Percentiles rank a stretch among this genome's conserved stretches.
These are phyloP conservation scores for Rhododendron ferrugineum DNA, from an alignment of 148 eudicot species.

Conservation along the genomic window DNA sequence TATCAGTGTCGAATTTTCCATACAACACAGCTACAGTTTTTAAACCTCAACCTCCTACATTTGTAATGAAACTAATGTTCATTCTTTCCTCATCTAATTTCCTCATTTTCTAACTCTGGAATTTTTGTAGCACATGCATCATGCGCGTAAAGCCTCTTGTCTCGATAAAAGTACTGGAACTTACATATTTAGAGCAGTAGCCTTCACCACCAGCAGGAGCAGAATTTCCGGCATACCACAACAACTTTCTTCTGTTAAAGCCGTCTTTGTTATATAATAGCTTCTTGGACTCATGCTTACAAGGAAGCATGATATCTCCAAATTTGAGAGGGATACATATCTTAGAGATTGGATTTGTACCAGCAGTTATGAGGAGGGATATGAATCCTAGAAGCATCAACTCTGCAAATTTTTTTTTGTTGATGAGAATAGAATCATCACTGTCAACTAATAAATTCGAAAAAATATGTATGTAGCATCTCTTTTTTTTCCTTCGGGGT, in stretches of 20 bases:
- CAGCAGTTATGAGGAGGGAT: constrained; percentile 19
- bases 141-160: not conserved
- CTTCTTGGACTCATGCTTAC: constrained; percentile 8
- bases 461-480: not conserved
- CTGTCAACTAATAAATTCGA: not conserved
- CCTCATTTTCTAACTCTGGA: not conserved
- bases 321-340: constrained; percentile 18
- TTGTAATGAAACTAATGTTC: not conserved
- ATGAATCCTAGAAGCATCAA: constrained; percentile 30
- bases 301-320: constrained; percentile 26
- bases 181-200: constrained; percentile 14
- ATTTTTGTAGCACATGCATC: not conserved
- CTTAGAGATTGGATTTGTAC: constrained; percentile 9
- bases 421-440: not conserved
- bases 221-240: not conserved
- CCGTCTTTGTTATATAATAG: not conserved
- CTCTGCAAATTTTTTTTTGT: constrained; percentile 5
- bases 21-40: not conserved
- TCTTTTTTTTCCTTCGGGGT: not conserved
- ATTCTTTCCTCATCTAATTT: not conserved
- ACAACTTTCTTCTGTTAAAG: not conserved
- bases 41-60: not conserved
- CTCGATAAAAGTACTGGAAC: not conserved
- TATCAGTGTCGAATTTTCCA: not conserved
- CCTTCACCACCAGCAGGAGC: not conserved